These are phyloP conservation scores for Phyllosticta capitalensis DNA, from an alignment of 2,329 filamentous ascomycete species.

Conservation along the genomic window DNA sequence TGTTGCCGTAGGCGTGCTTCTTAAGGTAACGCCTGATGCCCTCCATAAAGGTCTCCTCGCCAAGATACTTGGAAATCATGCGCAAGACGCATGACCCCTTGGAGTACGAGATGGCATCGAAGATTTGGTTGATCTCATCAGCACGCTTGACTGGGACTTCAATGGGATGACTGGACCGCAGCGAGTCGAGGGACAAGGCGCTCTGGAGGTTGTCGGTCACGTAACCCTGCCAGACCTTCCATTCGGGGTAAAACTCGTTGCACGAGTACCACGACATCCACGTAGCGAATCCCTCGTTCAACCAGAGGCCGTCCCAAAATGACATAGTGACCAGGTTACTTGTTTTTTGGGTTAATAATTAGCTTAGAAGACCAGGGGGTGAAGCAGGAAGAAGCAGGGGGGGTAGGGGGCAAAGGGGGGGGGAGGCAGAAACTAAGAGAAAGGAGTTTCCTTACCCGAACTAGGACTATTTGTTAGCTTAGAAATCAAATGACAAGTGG, in stretches of 20 bases:
- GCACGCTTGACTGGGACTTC: slow-evolving; percentile 93
- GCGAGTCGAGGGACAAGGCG: slow-evolving; percentile 76
- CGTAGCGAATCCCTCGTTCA: slow-evolving; percentile 88
- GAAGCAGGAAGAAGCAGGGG: no score
- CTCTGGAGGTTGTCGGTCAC: slow-evolving; percentile 87
- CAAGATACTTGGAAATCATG: slow-evolving; percentile 94
- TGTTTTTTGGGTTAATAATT: no score
- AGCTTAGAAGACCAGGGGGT: no score
- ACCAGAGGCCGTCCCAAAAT: slow-evolving; percentile 96
- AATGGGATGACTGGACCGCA: slow-evolving; percentile 91
- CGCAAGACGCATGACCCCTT: slow-evolving; percentile 93
- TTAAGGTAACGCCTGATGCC: slow-evolving; percentile 85
- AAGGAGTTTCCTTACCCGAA: no score
- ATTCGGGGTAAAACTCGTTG: slow-evolving; percentile 92
- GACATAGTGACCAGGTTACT: slow-evolving; percentile 97
- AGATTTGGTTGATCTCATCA: slow-evolving; percentile 96
- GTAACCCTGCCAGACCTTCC: slow-evolving; percentile 96
- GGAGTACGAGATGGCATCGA: slow-evolving; percentile 94
- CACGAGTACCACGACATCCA: slow-evolving; percentile 94
- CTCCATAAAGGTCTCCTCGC: slow-evolving; percentile 86
- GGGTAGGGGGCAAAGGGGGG: no score
- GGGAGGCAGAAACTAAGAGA: no score
- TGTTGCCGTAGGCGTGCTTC: slow-evolving; percentile 96
- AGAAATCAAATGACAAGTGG: no score
- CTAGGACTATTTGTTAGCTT: no score